Evolutionary conservation across 768 basidiomycete species (phyloP).

Genomic region (Clathrus columnatus): DNA sequence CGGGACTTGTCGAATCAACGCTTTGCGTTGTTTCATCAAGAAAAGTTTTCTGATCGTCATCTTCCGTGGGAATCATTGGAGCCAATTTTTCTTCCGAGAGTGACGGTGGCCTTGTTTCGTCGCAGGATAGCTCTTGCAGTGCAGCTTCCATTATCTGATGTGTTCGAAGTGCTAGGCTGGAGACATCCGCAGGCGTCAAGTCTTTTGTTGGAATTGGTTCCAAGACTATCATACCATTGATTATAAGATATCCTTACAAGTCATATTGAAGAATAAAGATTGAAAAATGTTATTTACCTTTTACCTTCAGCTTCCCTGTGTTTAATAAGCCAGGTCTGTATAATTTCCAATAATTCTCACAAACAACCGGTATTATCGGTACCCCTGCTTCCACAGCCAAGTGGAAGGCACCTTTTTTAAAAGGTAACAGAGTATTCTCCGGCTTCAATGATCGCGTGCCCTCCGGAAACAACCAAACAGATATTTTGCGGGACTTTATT

Average conservation of each 20-base stretch:
- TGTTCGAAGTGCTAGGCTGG: constrained; percentile 54
- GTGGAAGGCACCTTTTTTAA: constrained; percentile 99
- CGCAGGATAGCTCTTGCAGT: constrained; percentile 64
- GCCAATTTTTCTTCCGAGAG: constrained; percentile 7
- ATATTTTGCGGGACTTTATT: constrained; percentile 63
- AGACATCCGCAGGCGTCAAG: constrained; percentile 61
- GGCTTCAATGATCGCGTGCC: constrained; percentile 77
- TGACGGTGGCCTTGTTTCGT: background rate
- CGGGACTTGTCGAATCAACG: constrained; percentile 17
- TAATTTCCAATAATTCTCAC: constrained; percentile 87
- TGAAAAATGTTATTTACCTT: constrained; percentile 45
- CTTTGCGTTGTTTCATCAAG: background rate
- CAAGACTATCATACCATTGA: constrained; percentile 50
- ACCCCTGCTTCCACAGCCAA: constrained; percentile 85
- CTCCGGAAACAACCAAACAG: constrained; percentile 94
- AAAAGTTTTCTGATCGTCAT: constrained; percentile 9
- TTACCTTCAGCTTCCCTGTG: constrained; percentile 67
- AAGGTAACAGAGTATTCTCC: constrained; percentile 61
- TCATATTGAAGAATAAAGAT: constrained; percentile 7
- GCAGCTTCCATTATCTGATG: constrained; percentile 72
- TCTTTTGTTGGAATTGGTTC: constrained; percentile 76
- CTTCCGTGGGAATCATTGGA: background rate
- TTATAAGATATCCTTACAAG: constrained; percentile 11
- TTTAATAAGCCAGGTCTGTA: constrained; percentile 76
- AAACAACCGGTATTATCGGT: constrained; percentile 85